phyloP scores from a whole-genome alignment of 495 filamentous ascomycete species.

The Usnea hakonensis region DNA sequence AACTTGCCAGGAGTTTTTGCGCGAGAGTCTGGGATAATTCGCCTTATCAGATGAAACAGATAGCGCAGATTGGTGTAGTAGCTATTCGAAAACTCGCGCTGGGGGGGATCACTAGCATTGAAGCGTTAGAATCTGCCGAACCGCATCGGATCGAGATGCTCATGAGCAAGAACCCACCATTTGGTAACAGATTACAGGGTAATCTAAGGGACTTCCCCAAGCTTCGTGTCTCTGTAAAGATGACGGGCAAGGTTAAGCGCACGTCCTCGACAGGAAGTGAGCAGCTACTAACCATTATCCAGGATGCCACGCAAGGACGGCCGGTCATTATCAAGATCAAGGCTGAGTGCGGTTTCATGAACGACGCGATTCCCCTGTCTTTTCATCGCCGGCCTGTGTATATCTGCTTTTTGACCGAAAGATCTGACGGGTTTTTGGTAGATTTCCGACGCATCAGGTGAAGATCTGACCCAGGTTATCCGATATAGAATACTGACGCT shows the following conservation, averaged over 20 bases:
- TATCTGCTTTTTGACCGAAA: conserved; percentile 69
- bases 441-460: conserved; percentile 68
- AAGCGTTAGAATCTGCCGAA: conserved; percentile 60
- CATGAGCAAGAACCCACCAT: conserved; percentile 74
- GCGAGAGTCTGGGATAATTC: conserved; percentile 84
- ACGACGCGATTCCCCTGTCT: conserved; percentile 50
- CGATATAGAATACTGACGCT: not conserved
- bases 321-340: conserved; percentile 54
- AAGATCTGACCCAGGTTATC: not conserved
- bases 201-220: conserved; percentile 66
- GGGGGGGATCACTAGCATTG: conserved; percentile 61
- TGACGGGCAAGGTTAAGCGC: conserved; percentile 32
- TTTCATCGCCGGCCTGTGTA: conserved; percentile 58
- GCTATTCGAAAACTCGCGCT: conserved; percentile 68
- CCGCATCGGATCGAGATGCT: conserved; percentile 66
- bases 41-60: conserved; percentile 76
- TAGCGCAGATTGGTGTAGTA: conserved; percentile 73
- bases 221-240: conserved; percentile 51
- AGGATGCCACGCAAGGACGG: conserved; percentile 36
- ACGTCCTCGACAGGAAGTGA: not conserved
- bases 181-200: conserved; percentile 61
- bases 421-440: conserved; percentile 62
- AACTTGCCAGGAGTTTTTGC: conserved; percentile 68
- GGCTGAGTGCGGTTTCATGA: conserved; percentile 64
- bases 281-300: not conserved